Evolutionary conservation across 2,329 filamentous ascomycete genomes (phyloP).

Genomic region (Pestalotiopsis sp.): DNA sequence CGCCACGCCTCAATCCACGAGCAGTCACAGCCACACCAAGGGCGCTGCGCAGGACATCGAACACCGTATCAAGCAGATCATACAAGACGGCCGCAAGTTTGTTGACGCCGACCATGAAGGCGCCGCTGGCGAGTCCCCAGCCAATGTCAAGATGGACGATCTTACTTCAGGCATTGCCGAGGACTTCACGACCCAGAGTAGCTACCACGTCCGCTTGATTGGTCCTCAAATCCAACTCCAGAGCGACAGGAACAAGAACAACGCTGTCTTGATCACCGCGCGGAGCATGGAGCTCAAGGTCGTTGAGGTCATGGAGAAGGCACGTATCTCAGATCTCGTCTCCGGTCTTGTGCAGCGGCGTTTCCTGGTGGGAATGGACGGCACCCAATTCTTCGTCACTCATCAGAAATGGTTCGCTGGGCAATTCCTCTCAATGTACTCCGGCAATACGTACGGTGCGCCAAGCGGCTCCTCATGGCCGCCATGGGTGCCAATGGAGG

Average conservation of each 20-base stretch:
- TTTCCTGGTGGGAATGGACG: conserved; percentile 95
- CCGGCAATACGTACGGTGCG: conserved; percentile 89
- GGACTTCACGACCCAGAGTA: conserved; percentile 89
- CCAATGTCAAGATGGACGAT: conserved; percentile 58
- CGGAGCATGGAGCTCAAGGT: conserved; percentile 99
- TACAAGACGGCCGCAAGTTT: conserved; percentile 82
- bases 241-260: conserved; percentile 96
- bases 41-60: conserved; percentile 70
- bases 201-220: conserved; percentile 92
- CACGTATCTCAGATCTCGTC: conserved; percentile 87
- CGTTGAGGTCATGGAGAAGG: conserved; percentile 96
- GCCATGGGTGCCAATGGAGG: conserved; percentile 96
- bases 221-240: conserved; percentile 97
- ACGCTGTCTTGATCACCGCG: conserved; percentile 93
- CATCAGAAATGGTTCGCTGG: conserved; percentile 88
- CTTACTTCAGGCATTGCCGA: conserved; percentile 77
- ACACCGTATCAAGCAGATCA: conserved; percentile 81
- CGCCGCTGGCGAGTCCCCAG: conserved; percentile 31
- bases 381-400: conserved; percentile 96
- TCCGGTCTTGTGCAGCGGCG: conserved; percentile 93
- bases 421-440: conserved; percentile 88
- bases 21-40: conserved; percentile 52
- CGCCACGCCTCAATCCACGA: conserved; percentile 40
- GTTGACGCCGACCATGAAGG: conserved; percentile 70
- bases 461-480: conserved; percentile 88